Evolutionary conservation across 148 eudicot genomes (phyloP).

Genomic region (Heliosperma pusillum): DNA sequence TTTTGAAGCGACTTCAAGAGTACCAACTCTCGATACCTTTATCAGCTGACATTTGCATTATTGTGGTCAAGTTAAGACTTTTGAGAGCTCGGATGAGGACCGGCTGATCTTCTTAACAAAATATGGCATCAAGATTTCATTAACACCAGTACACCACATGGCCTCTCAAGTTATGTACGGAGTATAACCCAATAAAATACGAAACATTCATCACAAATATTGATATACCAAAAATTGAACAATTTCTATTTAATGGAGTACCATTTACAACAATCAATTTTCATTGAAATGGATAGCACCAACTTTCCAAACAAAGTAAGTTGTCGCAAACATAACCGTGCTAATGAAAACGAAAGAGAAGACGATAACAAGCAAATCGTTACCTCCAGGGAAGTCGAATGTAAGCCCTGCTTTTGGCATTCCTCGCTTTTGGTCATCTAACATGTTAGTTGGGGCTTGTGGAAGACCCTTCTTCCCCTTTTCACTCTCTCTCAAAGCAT

Average conservation of each 20-base stretch:
- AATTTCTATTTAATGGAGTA: background rate
- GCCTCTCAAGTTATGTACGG: background rate
- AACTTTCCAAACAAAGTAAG: conserved; percentile 85
- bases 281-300: conserved; percentile 96
- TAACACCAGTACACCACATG: background rate
- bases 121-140: background rate
- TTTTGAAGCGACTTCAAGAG: no score
- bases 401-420: conserved; percentile 81
- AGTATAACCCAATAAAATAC: background rate
- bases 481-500: conserved; percentile 74
- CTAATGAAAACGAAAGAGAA: conserved; percentile 75
- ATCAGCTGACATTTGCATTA: no score
- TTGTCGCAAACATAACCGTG: conserved; percentile 85
- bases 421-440: conserved; percentile 88
- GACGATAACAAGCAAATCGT: conserved; percentile 50
- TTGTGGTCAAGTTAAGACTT: no score
- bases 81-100: no score
- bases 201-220: background rate
- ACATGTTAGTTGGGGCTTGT: conserved; percentile 81
- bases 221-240: conserved; percentile 12
- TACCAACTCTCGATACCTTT: no score
- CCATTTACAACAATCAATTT: conserved; percentile 27
- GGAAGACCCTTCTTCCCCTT: conserved; percentile 87
- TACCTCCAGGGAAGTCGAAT: conserved; percentile 73
- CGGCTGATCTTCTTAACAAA: conserved; percentile 71